Evolutionary conservation across 345 rosid genomes (phyloP).

Genomic region (Brassica rapa): DNA sequence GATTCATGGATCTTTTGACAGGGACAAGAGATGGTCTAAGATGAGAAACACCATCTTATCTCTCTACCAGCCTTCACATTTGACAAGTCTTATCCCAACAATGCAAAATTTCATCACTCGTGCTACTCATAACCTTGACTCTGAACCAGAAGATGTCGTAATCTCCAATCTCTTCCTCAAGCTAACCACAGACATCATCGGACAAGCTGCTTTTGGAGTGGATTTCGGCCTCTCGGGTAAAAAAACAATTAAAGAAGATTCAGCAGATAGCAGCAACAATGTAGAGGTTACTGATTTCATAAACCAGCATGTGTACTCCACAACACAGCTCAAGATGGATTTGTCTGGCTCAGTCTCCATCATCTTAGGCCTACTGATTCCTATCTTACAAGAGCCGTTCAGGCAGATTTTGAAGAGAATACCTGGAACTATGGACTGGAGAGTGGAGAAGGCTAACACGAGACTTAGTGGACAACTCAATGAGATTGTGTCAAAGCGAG

Average conservation of each 20-base stretch:
- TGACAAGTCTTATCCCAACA: conserved; percentile 73
- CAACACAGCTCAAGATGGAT: conserved; percentile 93
- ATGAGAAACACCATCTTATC: conserved; percentile 87
- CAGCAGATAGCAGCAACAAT: conserved; percentile 14
- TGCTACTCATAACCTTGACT: conserved; percentile 57
- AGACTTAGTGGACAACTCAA: conserved; percentile 60
- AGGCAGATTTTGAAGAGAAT: conserved; percentile 82
- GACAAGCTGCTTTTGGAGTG: conserved; percentile 89
- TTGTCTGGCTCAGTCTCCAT: conserved; percentile 78
- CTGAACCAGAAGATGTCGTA: conserved; percentile 48
- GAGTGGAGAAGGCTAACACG: conserved; percentile 59
- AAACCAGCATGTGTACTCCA: conserved; percentile 85
- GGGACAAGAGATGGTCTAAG: conserved; percentile 84
- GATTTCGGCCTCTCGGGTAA: conserved; percentile 68
- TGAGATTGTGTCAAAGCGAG: conserved; percentile 73
- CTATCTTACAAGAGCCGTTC: conserved; percentile 80
- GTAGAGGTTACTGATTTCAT: conserved; percentile 64
- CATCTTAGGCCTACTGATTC: conserved; percentile 69
- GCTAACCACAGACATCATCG: conserved; percentile 84
- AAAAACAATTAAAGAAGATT: conserved; percentile 35
- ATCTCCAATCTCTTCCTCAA: conserved; percentile 79
- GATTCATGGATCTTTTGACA: conserved; percentile 26
- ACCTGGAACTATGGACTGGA: conserved; percentile 89
- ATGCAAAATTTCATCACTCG: conserved; percentile 69
- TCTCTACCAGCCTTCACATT: conserved; percentile 85